Base-by-base conservation (phyloP, 2,329 filamentous ascomycete genomes). In the Alternaria tenuissima region DNA sequence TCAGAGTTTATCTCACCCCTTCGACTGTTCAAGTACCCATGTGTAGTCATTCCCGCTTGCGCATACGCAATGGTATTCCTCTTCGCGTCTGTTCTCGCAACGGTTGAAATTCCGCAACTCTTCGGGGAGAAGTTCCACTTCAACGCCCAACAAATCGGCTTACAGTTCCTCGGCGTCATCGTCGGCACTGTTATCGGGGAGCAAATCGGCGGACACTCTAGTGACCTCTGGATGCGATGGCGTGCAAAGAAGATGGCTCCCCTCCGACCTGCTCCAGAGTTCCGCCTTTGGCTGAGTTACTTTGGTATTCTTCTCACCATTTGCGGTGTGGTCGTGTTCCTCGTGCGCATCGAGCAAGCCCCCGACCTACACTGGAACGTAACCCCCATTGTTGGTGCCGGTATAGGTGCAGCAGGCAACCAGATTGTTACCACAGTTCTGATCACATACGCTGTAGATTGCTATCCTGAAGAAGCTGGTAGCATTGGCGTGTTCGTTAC, bases 361-460 rank as follows among this genome's bases (percentile, higher is more conserved):
- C 66, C 71, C 0, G 68, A 76, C 0, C 73, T 77, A 0, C 70
- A 81, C 3, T 89, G 85, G 83, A 85, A 88, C 56, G 80, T 88
- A 5, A 86, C 85, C 0, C 87, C 87, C 0, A 77, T 87, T 14
- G 68, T 88, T 16, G 86, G 86, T 5, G 81, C 80, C 6, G 86
- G 81, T 1, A 81, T 82, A 38, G 77, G 79, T 0, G 83, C 81
- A 0, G 83, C 81, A 5, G 87, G 87, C 0, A 88, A 87, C 60
- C 87, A 89, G 71, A 83, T 89, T 42, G 81, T 88, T 16, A 88
- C 87, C 0, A 88, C 87, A 0, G 83, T 88, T 2, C 69, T 87
- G 43, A 84, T 87, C 24, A 88, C 87, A 0, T 89, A 88, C 69
- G 83, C 86, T 0, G 83, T 89, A 1, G 87, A 89, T 64, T 86